These are phyloP conservation scores for Fusarium neocosmosporiellum DNA, from an alignment of 2,329 filamentous ascomycete species.

Conservation along the genomic window DNA sequence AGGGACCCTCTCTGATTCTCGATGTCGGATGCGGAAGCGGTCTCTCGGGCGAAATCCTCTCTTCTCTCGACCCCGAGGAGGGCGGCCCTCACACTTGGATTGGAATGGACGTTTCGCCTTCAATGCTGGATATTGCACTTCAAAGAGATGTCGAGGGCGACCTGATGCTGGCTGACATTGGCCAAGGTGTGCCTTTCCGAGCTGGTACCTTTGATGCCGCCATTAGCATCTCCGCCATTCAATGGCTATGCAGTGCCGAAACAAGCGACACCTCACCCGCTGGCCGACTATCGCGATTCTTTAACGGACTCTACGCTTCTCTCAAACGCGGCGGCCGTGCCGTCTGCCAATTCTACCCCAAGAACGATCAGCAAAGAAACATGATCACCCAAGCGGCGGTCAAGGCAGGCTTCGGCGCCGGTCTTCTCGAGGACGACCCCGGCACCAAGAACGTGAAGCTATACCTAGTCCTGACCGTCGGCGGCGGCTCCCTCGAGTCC, in stretches of 20 bases:
- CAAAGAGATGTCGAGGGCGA: constrained; percentile 94
- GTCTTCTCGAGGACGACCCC: constrained; percentile 93
- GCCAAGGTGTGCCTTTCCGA: constrained; percentile 94
- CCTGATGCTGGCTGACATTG: constrained; percentile 92
- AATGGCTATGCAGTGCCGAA: constrained; percentile 98
- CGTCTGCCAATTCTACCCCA: constrained; percentile 98
- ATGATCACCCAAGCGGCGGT: constrained; percentile 95
- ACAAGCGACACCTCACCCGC: constrained; percentile 84
- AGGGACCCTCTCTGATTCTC: constrained; percentile 85
- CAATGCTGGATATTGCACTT: constrained; percentile 96
- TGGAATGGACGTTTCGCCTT: constrained; percentile 94
- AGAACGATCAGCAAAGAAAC: constrained; percentile 88
- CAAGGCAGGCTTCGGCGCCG: constrained; percentile 93
- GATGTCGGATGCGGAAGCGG: constrained; percentile 97
- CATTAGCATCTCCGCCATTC: constrained; percentile 94
- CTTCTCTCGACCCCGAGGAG: constrained; percentile 73
- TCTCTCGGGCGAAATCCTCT: constrained; percentile 92
- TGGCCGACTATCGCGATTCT: constrained; percentile 84
- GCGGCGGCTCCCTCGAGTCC: constrained; percentile 64
- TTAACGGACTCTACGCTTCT: constrained; percentile 89
- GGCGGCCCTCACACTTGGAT: constrained; percentile 94
- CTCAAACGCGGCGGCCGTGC: constrained; percentile 86
- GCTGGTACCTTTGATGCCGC: constrained; percentile 94
- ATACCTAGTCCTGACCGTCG: constrained; percentile 95
- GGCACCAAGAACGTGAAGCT: constrained; percentile 97